Percentiles rank a stretch among this genome's conserved stretches.
Evolutionary conservation across 2,329 filamentous ascomycete species (phyloP).

Genomic region (Fusarium coicis): DNA sequence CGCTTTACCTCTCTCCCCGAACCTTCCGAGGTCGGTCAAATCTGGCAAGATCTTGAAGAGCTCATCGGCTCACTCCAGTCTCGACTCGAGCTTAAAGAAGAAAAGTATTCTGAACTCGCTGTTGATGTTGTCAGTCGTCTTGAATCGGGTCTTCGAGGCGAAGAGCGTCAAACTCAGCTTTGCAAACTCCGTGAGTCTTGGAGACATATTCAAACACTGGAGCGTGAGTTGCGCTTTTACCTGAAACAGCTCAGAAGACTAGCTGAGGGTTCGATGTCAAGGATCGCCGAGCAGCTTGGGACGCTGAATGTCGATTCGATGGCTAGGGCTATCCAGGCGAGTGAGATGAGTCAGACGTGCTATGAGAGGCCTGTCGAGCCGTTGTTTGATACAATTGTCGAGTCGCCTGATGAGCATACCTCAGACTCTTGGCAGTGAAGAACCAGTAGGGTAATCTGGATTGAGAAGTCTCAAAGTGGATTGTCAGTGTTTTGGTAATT

Average conservation of each 20-base stretch:
- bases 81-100: not conserved
- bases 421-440: not conserved
- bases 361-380: not conserved
- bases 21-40: not conserved
- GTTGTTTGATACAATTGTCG: not conserved
- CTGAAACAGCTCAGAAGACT: not conserved
- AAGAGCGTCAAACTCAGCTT: not conserved
- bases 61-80: not conserved
- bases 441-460: accelerated
- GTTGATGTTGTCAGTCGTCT: accelerated
- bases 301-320: not conserved
- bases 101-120: not conserved
- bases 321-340: not conserved
- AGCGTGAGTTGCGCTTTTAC: not conserved
- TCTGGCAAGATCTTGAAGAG: not conserved
- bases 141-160: accelerated
- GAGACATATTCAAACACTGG: accelerated
- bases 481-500: accelerated
- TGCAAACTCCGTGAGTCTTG: not conserved
- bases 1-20: not conserved
- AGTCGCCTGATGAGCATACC: not conserved
- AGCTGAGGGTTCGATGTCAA: not conserved
- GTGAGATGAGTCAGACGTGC: accelerated
- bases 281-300: not conserved
- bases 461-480: accelerated